Conservation (phyloP, 805 yeast species). For the Barnettozyma vustinii region DNA sequence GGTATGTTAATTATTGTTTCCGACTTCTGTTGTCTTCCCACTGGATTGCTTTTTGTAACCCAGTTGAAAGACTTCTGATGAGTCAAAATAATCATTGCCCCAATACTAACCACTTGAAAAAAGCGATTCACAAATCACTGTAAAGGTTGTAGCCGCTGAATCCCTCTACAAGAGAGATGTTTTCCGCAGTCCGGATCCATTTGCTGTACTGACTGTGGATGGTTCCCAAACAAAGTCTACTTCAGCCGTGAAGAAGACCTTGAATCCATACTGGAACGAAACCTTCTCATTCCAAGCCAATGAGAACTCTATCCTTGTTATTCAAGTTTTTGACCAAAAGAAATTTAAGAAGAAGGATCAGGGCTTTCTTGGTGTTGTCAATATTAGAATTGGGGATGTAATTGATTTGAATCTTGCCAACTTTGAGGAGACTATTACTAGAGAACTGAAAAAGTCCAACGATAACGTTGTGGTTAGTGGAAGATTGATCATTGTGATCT, state of each 20-base stretch:
- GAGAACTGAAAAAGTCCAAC: conserved; percentile 87
- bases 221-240: conserved; percentile 96
- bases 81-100: neutral
- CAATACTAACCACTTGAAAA: conserved; percentile 9
- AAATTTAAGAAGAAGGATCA: conserved; percentile 98
- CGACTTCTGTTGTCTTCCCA: neutral
- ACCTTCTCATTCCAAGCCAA: conserved; percentile 70
- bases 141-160: conserved; percentile 90
- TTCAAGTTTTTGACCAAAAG: conserved; percentile 95
- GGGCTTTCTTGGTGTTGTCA: conserved; percentile 95
- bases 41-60: neutral
- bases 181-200: conserved; percentile 94
- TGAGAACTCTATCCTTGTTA: conserved; percentile 79
- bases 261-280: conserved; percentile 98
- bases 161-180: conserved; percentile 93
- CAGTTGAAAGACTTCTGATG: neutral
- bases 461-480: conserved; percentile 94
- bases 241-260: conserved; percentile 84
- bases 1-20: neutral
- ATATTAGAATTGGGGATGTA: conserved; percentile 83
- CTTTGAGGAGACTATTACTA: conserved; percentile 80
- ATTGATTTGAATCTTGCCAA: conserved; percentile 52
- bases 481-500: conserved; percentile 71
- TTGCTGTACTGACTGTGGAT: conserved; percentile 95
- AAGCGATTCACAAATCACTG: conserved; percentile 29